Evolutionary conservation across 768 basidiomycete species (phyloP), one percentile per base, ranked within the genome.

Genomic region (Kwoniella dendrophila): DNA sequence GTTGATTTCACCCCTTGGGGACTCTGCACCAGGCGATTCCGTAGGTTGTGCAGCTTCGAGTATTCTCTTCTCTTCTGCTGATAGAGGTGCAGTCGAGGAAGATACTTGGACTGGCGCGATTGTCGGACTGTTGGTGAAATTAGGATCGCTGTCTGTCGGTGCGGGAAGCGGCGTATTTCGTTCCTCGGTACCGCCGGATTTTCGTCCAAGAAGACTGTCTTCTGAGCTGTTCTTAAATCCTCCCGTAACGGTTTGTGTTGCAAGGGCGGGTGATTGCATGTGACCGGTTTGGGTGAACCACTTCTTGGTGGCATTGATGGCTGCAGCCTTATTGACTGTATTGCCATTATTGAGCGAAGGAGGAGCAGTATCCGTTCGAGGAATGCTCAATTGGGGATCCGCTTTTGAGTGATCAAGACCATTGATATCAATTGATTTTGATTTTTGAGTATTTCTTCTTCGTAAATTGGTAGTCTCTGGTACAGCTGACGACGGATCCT

Each of bases 331-430:
- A 27, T 55, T 60, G 4, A 30, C 32, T 14, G 51, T 49, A 26
- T 30, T 32, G 12, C 40, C 47, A 30, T 24, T 54, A 8, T 33
- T 50, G 18, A 59, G 18, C 11, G 41, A 38, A 14, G 71, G 41
- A 2, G 70, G 63, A 18, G 66, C 68, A 4, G 68, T 66, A 7
- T 72, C 72, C 7, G 57, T 63, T 7, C 72, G 38, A 6, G 69
- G 10, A 16, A 73, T 38, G 12, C 63, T 56, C 16, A 44, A 36
- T 4, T 29, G 32, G 27, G 56, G 20, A 8, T 18, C 24, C 5
- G 38, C 41, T 34, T 27, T 32, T 8, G 24, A 20, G 16, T 27
- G 4, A 8, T 20, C 40, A 6, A 43, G 6, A 3, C 22, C 26
- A 14, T 38, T 20, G 16, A 59, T 7, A 36, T 67, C 66, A 26